A percentile compares a stretch with the other conserved stretches of the same genome.
phyloP scores from a whole-genome alignment of 108 stramenopile species.

The Asterionellopsis glacialis region DNA sequence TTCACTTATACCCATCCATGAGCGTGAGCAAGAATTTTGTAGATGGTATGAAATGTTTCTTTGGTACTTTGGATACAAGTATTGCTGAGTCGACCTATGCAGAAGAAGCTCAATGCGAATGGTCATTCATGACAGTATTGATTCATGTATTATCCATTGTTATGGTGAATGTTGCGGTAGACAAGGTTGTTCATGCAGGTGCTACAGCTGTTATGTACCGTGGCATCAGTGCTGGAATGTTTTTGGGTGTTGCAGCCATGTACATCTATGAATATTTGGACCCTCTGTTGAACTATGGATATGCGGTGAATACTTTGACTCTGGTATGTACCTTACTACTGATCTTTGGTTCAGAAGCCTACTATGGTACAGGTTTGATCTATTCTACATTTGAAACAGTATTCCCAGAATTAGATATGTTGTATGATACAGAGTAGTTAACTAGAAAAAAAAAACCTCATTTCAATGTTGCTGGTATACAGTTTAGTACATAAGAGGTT shows the following conservation, averaged over 20 bases:
- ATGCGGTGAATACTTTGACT: conserved; percentile 57
- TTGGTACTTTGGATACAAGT: conserved; percentile 58
- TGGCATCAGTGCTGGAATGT: conserved; percentile 75
- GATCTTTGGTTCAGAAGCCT: conserved; percentile 76
- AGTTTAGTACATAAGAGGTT: no score
- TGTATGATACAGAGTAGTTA: conserved; percentile 36
- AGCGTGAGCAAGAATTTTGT: conserved; percentile 63
- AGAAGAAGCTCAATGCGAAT: conserved; percentile 56
- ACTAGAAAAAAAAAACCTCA: no score
- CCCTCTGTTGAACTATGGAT: conserved; percentile 66
- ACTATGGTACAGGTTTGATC: conserved; percentile 67
- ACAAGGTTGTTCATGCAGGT: conserved; percentile 69
- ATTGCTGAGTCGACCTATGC: conserved; percentile 33
- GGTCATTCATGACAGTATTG: conserved; percentile 41
- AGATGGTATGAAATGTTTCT: conserved; percentile 68
- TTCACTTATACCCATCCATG: conserved; percentile 56
- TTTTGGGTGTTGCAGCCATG: conserved; percentile 61
- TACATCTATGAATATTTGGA: conserved; percentile 66
- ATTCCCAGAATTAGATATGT: conserved; percentile 59
- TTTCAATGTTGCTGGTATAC: no score
- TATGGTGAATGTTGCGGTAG: conserved; percentile 71
- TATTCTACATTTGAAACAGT: conserved; percentile 78
- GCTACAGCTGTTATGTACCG: conserved; percentile 66
- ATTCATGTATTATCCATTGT: conserved; percentile 68
- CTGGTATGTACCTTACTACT: conserved; percentile 58